Percentiles rank a stretch among this genome's conserved stretches.
These are phyloP conservation scores for Lentinula boryana DNA, from an alignment of 768 basidiomycete species.

Conservation along the genomic window DNA sequence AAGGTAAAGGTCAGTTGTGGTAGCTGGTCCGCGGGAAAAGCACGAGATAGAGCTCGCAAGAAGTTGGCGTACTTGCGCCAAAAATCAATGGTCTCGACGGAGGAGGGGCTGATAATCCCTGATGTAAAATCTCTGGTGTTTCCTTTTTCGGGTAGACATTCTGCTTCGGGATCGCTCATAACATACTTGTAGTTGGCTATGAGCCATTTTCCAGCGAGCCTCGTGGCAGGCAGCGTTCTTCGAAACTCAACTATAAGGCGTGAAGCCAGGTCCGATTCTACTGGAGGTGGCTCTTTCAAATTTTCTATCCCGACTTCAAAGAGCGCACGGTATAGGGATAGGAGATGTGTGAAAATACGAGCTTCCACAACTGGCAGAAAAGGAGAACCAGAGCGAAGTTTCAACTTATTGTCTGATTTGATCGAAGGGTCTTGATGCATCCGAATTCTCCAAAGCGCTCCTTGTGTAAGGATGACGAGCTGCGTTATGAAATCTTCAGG, in stretches of 20 bases:
- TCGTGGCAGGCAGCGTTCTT: slow-evolving; percentile 78
- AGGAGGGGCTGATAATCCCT: slow-evolving; percentile 23
- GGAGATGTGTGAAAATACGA: slow-evolving; percentile 59
- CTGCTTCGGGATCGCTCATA: slow-evolving; percentile 35
- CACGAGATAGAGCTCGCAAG: slow-evolving; percentile 45
- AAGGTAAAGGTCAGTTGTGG: slow-evolving; percentile 55
- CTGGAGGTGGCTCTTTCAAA: slow-evolving; percentile 48
- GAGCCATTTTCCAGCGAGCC: slow-evolving; percentile 89
- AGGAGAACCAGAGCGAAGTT: slow-evolving; percentile 17
- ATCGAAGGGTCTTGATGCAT: slow-evolving; percentile 53
- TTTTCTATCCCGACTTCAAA: slow-evolving; percentile 62
- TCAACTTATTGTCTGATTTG: slow-evolving; percentile 12
- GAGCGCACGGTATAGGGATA: slow-evolving; percentile 58
- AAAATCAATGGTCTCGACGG: slow-evolving; percentile 46
- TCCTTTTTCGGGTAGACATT: slow-evolving; percentile 18
- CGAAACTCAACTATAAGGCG: slow-evolving; percentile 83
- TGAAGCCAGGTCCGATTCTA: slow-evolving; percentile 64
- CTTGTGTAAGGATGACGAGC: slow-evolving; percentile 66
- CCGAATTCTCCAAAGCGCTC: slow-evolving; percentile 80
- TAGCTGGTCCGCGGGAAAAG: slow-evolving; percentile 65
- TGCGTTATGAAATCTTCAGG: slow-evolving; percentile 74
- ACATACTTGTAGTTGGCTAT: slow-evolving; percentile 69
- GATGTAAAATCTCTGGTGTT: slow-evolving; percentile 21
- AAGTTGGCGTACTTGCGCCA: slow-evolving; percentile 73
- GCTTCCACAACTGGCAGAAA: slow-evolving; percentile 46